Evolutionary conservation across 345 rosid genomes (phyloP), one percentile per base, ranked within the genome.

Genomic region (Camelina sativa): DNA sequence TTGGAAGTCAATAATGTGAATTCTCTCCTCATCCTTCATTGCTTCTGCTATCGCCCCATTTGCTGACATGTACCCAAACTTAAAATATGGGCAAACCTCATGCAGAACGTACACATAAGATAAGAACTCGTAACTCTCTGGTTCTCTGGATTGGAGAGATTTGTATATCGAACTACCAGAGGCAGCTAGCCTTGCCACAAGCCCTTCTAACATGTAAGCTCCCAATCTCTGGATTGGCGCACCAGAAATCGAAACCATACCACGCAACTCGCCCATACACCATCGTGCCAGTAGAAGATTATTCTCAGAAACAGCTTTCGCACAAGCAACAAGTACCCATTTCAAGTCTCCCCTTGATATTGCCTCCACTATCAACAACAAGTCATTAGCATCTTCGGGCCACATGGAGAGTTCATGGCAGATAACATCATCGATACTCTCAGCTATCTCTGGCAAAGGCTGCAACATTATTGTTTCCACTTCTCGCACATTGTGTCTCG

Each of bases 11-110:
- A 93, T 80, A 32, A 93, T 93, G 75, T 93, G 97, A 50, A 93
- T 92, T 74, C 82, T 78, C 59, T 85, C 81, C 65, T 91, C 97
- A 64, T 88, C 86, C 80, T 91, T 93, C 96, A 91, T 89, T 76
- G 97, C 98, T 80, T 91, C 97, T 11, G 98, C 98, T 23, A 93
- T 87, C 1, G 98, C 98, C 56, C 98, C 98, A 69, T 91, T 93
- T 4, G 96, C 97, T 28, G 98, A 91, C 92, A 93, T 91, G 85
- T 91, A 93, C 0, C 98, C 97, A 20, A 93, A 93, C 74, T 91
- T 93, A 79, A 93, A 86, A 82, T 89, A 93, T 17, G 98, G 97
- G 37, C 98, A 93, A 43, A 89, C 93, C 85, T 91, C 97, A 28
- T 91, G 87, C 23, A 91, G 86, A 69, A 89, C 82, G 77, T 85